Evolutionary conservation across 805 yeast species (phyloP), one percentile per base, ranked within the genome.

Genomic region (Cyberlindnera maritima): DNA sequence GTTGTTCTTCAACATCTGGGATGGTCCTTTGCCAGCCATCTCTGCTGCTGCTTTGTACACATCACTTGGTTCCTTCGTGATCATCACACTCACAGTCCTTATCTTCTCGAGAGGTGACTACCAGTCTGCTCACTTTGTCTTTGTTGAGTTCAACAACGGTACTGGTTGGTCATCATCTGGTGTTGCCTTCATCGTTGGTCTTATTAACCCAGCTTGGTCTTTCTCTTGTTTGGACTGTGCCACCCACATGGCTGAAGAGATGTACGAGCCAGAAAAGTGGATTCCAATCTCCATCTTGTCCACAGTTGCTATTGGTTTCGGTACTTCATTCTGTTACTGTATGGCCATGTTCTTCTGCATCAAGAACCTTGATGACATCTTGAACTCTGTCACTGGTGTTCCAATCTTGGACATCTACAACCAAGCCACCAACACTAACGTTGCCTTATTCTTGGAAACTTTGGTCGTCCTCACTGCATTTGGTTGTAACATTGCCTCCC

Each of bases 201-300:
- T 83, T 40, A 76, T 83, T 54, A 82, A 82, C 59, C 85, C 88
- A 6, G 77, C 80, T 46, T 83, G 86, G 86, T 77, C 83, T 10
- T 82, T 81, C 67, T 73, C 81, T 23, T 82, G 88, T 53, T 70
- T 81, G 41, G 90, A 83, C 58, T 78, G 81, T 47, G 87, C 88
- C 2, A 80, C 88, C 3, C 89, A 83, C 57, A 72, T 84, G 75
- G 81, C 85, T 19, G 90, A 84, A 59, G 89, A 83, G 58, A 74
- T 74, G 32, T 56, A 67, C 15, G 65, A 73, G 29, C 85, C 86
- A 17, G 73, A 74, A 49, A 67, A 71, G 28, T 72, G 77, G 51
- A 79, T 81, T 45, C 88, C 88, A 18, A 72, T 72, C 41, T 80
- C 85, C 2, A 80, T 83, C 52, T 68, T 80, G 60, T 74, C 81